Percentiles rank a stretch among this genome's conserved stretches.
Evolutionary conservation across 169 alveolate genomes (phyloP).

Genomic region (Eimeria sp.): DNA sequence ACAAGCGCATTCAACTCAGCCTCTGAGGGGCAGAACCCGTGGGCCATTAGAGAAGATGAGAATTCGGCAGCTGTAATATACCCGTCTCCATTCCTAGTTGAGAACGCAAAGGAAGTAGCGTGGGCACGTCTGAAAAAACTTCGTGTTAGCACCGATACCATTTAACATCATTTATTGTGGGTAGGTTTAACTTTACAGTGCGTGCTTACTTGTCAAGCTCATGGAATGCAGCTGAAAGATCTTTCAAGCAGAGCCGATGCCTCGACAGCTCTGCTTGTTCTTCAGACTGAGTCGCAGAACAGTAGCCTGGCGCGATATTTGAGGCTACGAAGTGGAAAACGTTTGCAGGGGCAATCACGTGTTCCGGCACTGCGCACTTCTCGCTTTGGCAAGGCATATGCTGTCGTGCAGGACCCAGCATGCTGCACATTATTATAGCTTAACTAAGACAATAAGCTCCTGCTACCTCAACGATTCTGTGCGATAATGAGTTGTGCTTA

Average conservation of each 20-base stretch:
- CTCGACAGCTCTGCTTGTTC: slow-evolving; percentile 81
- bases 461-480: background rate
- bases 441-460: background rate
- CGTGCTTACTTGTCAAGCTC: slow-evolving; percentile 77
- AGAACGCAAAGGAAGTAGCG: background rate
- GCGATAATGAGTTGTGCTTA: slow-evolving; percentile 3
- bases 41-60: slow-evolving; percentile 57
- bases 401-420: background rate
- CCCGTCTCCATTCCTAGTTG: slow-evolving; percentile 79
- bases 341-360: background rate
- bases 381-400: background rate
- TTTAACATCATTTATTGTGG: background rate
- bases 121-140: background rate
- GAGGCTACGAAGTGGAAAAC: background rate
- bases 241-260: slow-evolving; percentile 76
- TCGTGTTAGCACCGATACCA: no score
- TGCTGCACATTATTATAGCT: background rate
- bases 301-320: background rate
- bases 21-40: slow-evolving; percentile 77
- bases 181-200: background rate
- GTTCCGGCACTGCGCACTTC: background rate
- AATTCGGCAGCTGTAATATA: slow-evolving; percentile 78
- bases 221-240: slow-evolving; percentile 75
- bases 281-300: slow-evolving; percentile 76
- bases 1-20: slow-evolving; percentile 72